Conservation (phyloP, 2,329 filamentous ascomycete species). For the Periglandula ipomoeae region DNA sequence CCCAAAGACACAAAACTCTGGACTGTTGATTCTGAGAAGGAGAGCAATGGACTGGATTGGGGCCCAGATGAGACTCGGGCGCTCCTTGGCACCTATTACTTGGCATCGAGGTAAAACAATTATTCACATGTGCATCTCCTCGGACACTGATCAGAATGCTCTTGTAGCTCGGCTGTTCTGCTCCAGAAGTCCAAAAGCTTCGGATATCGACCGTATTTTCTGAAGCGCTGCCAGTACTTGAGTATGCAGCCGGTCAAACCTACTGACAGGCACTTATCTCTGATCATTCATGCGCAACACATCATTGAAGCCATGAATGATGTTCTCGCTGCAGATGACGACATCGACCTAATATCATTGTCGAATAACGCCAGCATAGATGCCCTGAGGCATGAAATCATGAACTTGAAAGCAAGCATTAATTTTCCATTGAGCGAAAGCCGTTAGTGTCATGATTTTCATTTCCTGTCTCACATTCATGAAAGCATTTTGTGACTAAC, state of each 20-base stretch:
- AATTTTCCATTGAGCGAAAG: slow-evolving; percentile 21
- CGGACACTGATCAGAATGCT: too few species aligned
- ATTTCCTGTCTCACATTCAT: too few species aligned
- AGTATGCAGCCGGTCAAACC: slow-evolving; percentile 7
- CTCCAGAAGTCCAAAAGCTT: slow-evolving; percentile 22
- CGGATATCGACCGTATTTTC: slow-evolving; percentile 18
- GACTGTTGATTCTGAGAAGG: slow-evolving; percentile 16
- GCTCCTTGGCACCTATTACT: slow-evolving; percentile 21
- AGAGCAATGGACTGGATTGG: slow-evolving; percentile 11
- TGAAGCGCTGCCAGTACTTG: slow-evolving; percentile 17
- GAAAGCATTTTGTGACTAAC: not conserved
- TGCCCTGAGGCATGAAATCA: slow-evolving; percentile 11
- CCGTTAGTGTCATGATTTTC: too few species aligned
- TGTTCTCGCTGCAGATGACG: slow-evolving; percentile 9
- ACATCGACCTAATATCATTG: slow-evolving; percentile 10
- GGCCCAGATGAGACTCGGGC: slow-evolving; percentile 20
- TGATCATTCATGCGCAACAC: slow-evolving; percentile 21
- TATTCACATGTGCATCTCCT: too few species aligned
- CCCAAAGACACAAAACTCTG: slow-evolving; percentile 19
- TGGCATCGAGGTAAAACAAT: slow-evolving; percentile 25
- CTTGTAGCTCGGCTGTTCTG: slow-evolving; percentile 20
- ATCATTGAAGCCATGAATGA: slow-evolving; percentile 22
- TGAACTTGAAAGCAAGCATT: slow-evolving; percentile 15
- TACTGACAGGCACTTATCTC: slow-evolving; percentile 19
- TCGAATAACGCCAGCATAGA: slow-evolving; percentile 10